A percentile compares a stretch with the other conserved stretches of the same genome.
These are phyloP conservation scores for Skeletonema grethae DNA, from an alignment of 108 stramenopile genomes.

Conservation along the genomic window DNA sequence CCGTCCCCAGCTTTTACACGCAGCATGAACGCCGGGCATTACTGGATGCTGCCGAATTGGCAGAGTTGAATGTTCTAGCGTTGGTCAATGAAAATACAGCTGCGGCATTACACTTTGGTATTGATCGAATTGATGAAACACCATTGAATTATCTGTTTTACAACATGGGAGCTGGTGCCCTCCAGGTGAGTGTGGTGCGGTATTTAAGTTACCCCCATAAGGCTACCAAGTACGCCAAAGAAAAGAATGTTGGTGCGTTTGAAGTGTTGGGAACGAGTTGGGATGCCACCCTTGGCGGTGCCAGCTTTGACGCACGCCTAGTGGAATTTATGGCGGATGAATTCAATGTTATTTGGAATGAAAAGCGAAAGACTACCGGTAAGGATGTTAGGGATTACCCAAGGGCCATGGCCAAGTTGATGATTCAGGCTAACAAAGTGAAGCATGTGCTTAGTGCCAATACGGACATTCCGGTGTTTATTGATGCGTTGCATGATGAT, in stretches of 20 bases:
- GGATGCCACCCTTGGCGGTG: conserved; percentile 93
- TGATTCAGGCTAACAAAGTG: conserved; percentile 95
- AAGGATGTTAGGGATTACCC: conserved; percentile 84
- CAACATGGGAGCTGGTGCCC: conserved; percentile 94
- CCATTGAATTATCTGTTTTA: conserved; percentile 91
- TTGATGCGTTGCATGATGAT: conserved; percentile 94
- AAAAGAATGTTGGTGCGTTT: conserved; percentile 91
- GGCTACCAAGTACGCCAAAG: conserved; percentile 71
- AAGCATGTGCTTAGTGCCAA: conserved; percentile 99
- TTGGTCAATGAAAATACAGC: conserved; percentile 98
- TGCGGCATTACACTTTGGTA: conserved; percentile 95
- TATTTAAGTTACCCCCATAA: conserved; percentile 76
- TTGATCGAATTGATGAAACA: conserved; percentile 90
- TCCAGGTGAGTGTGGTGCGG: conserved; percentile 88
- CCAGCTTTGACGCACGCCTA: conserved; percentile 84
- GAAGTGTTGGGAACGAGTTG: conserved; percentile 94
- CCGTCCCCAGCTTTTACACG: conserved; percentile 96
- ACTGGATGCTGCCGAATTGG: conserved; percentile 93
- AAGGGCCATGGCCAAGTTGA: conserved; percentile 95
- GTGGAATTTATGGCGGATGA: conserved; percentile 92
- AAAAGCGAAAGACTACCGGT: conserved; percentile 52
- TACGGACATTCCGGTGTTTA: conserved; percentile 91
- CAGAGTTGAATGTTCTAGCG: conserved; percentile 93
- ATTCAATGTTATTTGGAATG: conserved; percentile 90
- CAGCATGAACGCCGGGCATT: conserved; percentile 93